Conservation (phyloP, 495 filamentous ascomycete species). For the Neurospora tetraspora region DNA sequence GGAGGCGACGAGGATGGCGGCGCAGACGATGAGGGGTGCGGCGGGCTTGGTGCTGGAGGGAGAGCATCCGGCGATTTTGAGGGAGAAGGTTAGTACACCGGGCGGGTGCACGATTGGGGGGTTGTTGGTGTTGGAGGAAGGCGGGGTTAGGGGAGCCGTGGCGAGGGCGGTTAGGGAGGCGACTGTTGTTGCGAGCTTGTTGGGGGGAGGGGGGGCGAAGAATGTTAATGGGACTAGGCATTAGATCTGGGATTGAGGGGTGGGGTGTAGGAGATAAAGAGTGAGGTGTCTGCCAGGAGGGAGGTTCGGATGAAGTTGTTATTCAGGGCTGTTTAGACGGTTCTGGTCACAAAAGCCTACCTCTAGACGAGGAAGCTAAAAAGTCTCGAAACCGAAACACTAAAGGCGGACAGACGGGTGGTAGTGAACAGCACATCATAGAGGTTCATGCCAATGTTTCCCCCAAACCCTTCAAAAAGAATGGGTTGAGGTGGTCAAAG, state of each 20-base stretch:
- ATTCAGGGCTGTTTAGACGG: neutral
- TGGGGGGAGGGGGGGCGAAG: constrained; percentile 47
- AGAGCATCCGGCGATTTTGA: constrained; percentile 65
- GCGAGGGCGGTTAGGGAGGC: constrained; percentile 68
- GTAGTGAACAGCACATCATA: neutral
- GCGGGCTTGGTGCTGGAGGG: constrained; percentile 59
- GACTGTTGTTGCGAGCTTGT: constrained; percentile 61
- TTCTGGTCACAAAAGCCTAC: neutral
- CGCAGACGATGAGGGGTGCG: constrained; percentile 67
- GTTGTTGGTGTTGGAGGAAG: constrained; percentile 66
- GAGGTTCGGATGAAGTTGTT: neutral
- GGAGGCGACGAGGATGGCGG: constrained; percentile 72
- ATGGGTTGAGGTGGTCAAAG: neutral
- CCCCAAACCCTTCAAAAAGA: neutral
- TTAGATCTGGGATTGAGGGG: neutral
- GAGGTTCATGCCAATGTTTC: neutral
- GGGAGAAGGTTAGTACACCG: constrained; percentile 70
- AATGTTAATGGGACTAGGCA: constrained; percentile 29
- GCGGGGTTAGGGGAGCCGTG: constrained; percentile 56
- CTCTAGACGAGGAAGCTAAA: neutral
- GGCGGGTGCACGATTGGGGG: constrained; percentile 77
- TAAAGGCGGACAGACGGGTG: neutral
- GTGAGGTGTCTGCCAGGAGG: neutral
- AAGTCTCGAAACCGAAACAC: neutral
- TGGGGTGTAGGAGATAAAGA: neutral